Evolutionary conservation across 148 eudicot genomes (phyloP), one percentile per base, ranked within the genome.

Genomic region (Polygonum maritimum): DNA sequence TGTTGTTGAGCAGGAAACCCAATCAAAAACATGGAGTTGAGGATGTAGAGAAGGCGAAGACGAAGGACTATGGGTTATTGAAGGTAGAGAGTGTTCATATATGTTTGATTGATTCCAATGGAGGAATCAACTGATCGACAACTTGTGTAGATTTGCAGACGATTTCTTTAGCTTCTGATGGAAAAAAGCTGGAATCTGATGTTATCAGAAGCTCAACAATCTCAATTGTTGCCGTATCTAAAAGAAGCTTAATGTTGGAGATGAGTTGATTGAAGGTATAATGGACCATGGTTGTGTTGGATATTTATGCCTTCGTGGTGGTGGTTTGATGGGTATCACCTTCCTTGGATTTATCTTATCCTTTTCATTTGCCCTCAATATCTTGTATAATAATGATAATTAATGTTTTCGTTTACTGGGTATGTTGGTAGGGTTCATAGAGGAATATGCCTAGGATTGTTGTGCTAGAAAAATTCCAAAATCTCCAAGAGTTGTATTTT

Each of bases 1-100:
- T 33, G 69, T 36, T 26, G 31, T 26, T 14, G 76, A 54, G 26
- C 31, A 54, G 35, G 67, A 45, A 31, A 3, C 19, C 45, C 38
- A 54, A n/a, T 48, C 75, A 11, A 44, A 45, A 54, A 13, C 38
- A 15, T 81, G 84, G 55, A 85, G 77, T 7, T 75, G 87, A 0
- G 80, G 85, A 77, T 76, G 79, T 11, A 84, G 62, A 54, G 82
- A 71, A 79, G 85, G 89, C 67, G 92, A 85, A 26, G 85, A 84
- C 47, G 90, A 81, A 74, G 84, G 87, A 75, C 87, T 88, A 40
- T 90, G 81, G 3, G 88, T 88, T 26, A 88, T 79, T 36, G 90
- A 83, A 80, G 92, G 35, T 26, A 26, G 13, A 72, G 54, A 13
- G 75, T 12, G 36, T 19, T 48, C 75, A 72, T 26, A 26, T 26